These are phyloP conservation scores for Obelidium mucronatum DNA, from an alignment of 192 early-diverging fungal genomes.

Conservation along the genomic window DNA sequence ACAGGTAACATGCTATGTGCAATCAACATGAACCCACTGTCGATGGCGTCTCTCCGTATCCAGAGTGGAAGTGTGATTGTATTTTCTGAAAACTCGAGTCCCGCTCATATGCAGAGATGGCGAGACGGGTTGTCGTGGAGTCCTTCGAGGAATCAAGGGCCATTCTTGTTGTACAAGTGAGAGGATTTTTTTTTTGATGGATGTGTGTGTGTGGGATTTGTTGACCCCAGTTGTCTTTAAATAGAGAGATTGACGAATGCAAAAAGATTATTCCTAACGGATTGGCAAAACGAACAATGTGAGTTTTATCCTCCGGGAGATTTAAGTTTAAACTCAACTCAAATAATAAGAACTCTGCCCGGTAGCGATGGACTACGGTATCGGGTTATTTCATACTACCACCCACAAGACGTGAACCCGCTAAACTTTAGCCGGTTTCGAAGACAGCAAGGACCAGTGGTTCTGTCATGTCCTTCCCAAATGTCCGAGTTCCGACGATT, in stretches of 20 bases:
- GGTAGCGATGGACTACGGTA: slow-evolving; percentile 6
- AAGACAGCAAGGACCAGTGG: neutral
- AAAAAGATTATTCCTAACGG: slow-evolving; percentile 4
- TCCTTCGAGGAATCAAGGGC: slow-evolving; percentile 3
- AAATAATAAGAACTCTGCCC: neutral
- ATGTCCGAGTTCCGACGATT: neutral
- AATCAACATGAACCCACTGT: neutral
- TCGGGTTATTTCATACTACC: slow-evolving; percentile 3
- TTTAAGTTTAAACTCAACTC: too few relatives aligned
- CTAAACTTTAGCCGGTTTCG: neutral
- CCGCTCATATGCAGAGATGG: neutral
- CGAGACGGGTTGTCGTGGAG: neutral
- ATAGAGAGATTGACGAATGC: slow-evolving; percentile 5
- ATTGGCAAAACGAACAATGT: slow-evolving; percentile 11
- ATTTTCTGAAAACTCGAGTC: neutral
- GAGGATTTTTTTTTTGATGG: too few relatives aligned
- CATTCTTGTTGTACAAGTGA: slow-evolving; percentile 16
- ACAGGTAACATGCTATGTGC: neutral
- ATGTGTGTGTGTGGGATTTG: too few relatives aligned
- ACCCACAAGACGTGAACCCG: neutral
- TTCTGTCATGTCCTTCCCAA: neutral
- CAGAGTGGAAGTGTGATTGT: neutral
- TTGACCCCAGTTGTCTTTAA: too few relatives aligned
- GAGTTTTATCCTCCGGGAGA: too few relatives aligned
- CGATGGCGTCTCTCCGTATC: neutral